A percentile compares a stretch with the other conserved stretches of the same genome.
Conservation (phyloP, 441 rosid genomes). For the Jatropha multifida region DNA sequence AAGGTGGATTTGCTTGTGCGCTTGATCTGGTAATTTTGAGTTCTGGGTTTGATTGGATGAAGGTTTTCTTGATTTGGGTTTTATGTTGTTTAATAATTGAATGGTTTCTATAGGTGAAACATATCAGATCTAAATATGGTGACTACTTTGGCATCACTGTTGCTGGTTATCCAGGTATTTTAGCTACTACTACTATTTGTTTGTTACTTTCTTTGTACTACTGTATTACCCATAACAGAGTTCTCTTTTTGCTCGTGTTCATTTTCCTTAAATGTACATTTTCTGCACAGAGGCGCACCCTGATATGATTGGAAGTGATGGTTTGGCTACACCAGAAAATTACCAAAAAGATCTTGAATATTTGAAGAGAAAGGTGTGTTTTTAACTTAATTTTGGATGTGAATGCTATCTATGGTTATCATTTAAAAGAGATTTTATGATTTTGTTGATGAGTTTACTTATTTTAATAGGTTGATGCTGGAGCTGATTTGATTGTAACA, state of each 20-base stretch:
- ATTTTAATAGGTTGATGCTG: slow-evolving; percentile 80
- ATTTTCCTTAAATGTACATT: background rate
- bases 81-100: background rate
- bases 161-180: slow-evolving; percentile 97
- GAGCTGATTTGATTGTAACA: slow-evolving; percentile 86
- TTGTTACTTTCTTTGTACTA: background rate
- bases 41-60: background rate
- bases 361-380: slow-evolving; percentile 73
- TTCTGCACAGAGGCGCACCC: slow-evolving; percentile 83
- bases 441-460: slow-evolving; percentile 15
- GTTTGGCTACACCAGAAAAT: slow-evolving; percentile 62
- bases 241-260: background rate
- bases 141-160: slow-evolving; percentile 96
- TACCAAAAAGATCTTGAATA: slow-evolving; percentile 86
- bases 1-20: slow-evolving; percentile 96
- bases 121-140: slow-evolving; percentile 65
- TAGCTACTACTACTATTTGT: background rate
- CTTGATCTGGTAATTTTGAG: slow-evolving; percentile 62
- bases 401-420: background rate
- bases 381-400: background rate
- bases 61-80: background rate
- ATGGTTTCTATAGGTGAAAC: slow-evolving; percentile 54
- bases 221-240: background rate
- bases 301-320: slow-evolving; percentile 70
- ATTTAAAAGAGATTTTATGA: too few relatives aligned